Conservation (phyloP, 352 stramenopile species). For the Phytopythium ostracodes region DNA sequence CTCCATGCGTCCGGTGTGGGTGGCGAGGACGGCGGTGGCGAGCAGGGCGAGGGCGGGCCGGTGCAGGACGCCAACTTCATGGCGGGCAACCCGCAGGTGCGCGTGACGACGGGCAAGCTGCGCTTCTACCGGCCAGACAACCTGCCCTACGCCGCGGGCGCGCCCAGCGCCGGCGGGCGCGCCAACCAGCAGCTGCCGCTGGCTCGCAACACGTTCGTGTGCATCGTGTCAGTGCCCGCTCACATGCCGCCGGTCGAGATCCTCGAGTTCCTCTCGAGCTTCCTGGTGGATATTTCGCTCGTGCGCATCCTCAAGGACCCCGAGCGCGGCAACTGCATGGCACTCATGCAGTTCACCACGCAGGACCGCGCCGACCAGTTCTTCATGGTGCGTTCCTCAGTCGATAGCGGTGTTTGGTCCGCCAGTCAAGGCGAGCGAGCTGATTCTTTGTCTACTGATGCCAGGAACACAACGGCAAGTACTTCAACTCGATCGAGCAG, state of each 20-base stretch:
- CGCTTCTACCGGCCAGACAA: constrained; percentile 79
- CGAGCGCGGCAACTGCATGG: constrained; percentile 82
- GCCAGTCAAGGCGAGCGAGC: too few relatives aligned
- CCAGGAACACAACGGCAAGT: constrained; percentile 86
- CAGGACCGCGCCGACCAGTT: constrained; percentile 83
- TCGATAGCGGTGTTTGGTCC: too few relatives aligned
- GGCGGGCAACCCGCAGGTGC: constrained; percentile 75
- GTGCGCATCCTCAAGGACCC: constrained; percentile 82
- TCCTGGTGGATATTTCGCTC: constrained; percentile 66
- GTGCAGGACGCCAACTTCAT: constrained; percentile 48
- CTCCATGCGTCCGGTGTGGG: neutral
- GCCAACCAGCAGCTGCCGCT: constrained; percentile 37
- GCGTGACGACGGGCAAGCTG: constrained; percentile 69
- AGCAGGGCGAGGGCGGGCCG: constrained; percentile 13
- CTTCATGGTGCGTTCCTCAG: constrained; percentile 45
- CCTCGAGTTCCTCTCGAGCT: constrained; percentile 77
- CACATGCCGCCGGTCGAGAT: constrained; percentile 86
- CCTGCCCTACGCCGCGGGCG: constrained; percentile 29
- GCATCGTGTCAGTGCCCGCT: constrained; percentile 75
- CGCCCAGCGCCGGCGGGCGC: constrained; percentile 4
- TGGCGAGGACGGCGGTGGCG: constrained; percentile 16
- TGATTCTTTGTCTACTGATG: neutral
- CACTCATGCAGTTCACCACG: constrained; percentile 76
- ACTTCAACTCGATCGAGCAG: constrained; percentile 91
- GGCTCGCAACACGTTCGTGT: constrained; percentile 76